Conservation (phyloP, 345 rosid species). For the Brassica carinata region DNA sequence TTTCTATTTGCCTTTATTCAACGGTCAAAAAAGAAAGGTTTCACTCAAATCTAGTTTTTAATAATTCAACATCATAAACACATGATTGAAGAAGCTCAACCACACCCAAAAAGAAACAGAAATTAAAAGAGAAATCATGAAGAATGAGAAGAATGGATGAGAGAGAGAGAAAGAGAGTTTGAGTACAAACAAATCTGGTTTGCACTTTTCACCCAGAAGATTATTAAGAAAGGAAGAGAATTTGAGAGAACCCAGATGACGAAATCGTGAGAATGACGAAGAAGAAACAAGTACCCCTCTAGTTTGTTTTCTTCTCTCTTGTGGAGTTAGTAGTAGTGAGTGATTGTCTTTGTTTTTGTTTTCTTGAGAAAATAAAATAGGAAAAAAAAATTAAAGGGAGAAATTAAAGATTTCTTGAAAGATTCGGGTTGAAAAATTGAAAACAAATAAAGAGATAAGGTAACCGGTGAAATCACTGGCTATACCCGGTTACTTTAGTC, state of each 20-base stretch:
- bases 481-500: slow-evolving; percentile 31
- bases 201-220: slow-evolving; percentile 23
- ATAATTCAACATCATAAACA: slow-evolving; percentile 38
- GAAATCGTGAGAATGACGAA: slow-evolving; percentile 41
- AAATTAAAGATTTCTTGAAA: slow-evolving; percentile 23
- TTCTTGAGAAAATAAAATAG: background rate
- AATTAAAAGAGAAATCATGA: slow-evolving; percentile 18
- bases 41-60: slow-evolving; percentile 25
- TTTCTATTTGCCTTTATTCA: slow-evolving; percentile 22
- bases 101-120: slow-evolving; percentile 15
- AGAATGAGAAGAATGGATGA: slow-evolving; percentile 5
- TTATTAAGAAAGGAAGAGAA: slow-evolving; percentile 27
- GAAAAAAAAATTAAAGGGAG: background rate
- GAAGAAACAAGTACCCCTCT: slow-evolving; percentile 32
- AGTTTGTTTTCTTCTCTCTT: slow-evolving; percentile 30
- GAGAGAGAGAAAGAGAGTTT: too few relatives aligned
- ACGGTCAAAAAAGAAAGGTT: slow-evolving; percentile 39
- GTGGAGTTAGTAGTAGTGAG: slow-evolving; percentile 27
- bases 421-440: slow-evolving; percentile 33
- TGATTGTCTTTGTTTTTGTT: slow-evolving; percentile 33
- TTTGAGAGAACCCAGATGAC: slow-evolving; percentile 38
- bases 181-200: slow-evolving; percentile 24
- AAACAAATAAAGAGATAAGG: slow-evolving; percentile 26
- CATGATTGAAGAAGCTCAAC: slow-evolving; percentile 27
- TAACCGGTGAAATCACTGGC: slow-evolving; percentile 20